Percentiles rank a stretch among this genome's conserved stretches.
These are phyloP conservation scores for Russula ochroleuca DNA, from an alignment of 768 basidiomycete genomes.

Conservation along the genomic window DNA sequence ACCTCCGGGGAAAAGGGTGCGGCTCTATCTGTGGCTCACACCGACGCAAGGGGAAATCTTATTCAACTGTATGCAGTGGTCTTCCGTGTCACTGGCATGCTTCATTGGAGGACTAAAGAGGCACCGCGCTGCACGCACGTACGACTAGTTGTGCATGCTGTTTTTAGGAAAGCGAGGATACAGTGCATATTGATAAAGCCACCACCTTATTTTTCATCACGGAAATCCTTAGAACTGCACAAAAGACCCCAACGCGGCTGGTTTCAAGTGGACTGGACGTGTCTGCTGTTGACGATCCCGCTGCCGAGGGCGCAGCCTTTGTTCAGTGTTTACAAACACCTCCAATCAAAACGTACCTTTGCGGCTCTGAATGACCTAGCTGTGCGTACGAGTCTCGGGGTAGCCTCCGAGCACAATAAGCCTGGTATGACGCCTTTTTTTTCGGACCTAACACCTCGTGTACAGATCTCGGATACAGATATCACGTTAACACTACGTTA, in stretches of 20 bases:
- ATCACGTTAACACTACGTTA: no score
- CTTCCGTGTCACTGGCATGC: conserved; percentile 36
- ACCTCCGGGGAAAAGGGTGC: conserved; percentile 48
- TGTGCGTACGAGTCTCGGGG: conserved; percentile 49
- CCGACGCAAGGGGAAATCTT: conserved; percentile 55
- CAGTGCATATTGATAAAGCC: no score
- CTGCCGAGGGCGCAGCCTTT: conserved; percentile 1
- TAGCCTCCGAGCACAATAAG: conserved; percentile 50
- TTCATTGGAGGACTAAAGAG: conserved; percentile 60
- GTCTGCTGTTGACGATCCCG: conserved; percentile 31
- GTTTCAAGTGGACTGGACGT: conserved; percentile 41
- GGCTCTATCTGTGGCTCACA: conserved; percentile 38
- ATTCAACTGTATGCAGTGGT: conserved; percentile 45
- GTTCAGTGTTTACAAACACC: conserved; percentile 25
- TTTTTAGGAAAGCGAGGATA: conserved; percentile 56
- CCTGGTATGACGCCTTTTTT: conserved; percentile 45
- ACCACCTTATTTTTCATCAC: no score
- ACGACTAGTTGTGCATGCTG: conserved; percentile 52
- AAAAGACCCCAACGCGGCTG: no score
- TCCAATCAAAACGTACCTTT: conserved; percentile 37
- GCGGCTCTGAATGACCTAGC: conserved; percentile 63
- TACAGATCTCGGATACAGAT: conserved; percentile 69
- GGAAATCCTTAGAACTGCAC: no score
- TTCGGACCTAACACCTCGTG: conserved; percentile 40
- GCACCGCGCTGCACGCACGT: conserved; percentile 42